Conservation (phyloP, 2,329 filamentous ascomycete species). For the Verticillium klebahnii region DNA sequence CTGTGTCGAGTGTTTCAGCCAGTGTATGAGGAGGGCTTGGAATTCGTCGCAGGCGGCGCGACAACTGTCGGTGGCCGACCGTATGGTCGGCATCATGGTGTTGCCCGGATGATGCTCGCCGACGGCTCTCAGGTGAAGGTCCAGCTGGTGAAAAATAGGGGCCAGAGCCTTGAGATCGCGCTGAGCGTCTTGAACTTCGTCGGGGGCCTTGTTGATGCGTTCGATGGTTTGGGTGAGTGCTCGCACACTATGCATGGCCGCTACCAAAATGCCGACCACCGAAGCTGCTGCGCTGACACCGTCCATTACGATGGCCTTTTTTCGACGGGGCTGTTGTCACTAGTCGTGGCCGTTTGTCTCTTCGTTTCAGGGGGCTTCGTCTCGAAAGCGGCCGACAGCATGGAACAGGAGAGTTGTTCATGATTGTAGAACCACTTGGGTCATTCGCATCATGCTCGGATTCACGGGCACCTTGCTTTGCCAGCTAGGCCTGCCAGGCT, state of each 20-base stretch:
- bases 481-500: too few relatives aligned
- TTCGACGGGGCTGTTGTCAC: not conserved
- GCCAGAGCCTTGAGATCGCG: not conserved
- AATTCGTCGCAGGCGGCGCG: not conserved
- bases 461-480: too few relatives aligned
- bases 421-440: too few relatives aligned
- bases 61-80: not conserved
- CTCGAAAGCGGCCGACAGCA: too few relatives aligned
- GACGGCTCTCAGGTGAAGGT: too few relatives aligned
- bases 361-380: too few relatives aligned
- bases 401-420: too few relatives aligned
- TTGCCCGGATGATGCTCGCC: too few relatives aligned
- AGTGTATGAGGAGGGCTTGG: not conserved
- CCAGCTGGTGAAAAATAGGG: too few relatives aligned
- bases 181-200: not conserved
- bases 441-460: too few relatives aligned
- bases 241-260: not conserved
- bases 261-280: not conserved
- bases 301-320: not conserved
- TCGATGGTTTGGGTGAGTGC: not conserved
- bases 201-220: not conserved
- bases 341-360: not conserved
- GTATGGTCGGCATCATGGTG: not conserved
- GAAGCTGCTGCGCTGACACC: not conserved
- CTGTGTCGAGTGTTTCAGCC: not conserved